Base-by-base conservation (phyloP, 2,329 filamentous ascomycete species). In the Scolecobasidium constrictum region DNA sequence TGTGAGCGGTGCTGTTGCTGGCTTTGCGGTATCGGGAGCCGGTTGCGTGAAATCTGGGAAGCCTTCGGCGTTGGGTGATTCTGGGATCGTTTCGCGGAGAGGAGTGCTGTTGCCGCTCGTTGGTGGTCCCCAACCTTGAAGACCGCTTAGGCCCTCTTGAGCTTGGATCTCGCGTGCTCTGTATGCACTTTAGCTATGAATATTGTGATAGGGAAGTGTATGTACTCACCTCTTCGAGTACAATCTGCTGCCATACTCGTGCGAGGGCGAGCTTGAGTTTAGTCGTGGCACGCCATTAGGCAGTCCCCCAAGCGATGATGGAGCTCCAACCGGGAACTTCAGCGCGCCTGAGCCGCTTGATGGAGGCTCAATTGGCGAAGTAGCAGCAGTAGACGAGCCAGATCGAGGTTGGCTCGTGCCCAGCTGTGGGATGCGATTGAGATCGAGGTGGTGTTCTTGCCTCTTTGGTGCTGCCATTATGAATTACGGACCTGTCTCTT, bases 111-210 rank as follows among this genome's bases (percentile, higher is more conserved):
- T 90, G 50, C 90, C 92, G 61, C 90, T 95, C 44, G 90, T 94
- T 38, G 92, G 90, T 51, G 92, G 90, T 9, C 92, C 87, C 92
- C 92, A 96, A 41, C 81, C 64, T 62, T 76, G 73, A 57, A 72
- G 81, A 59, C 70, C 68, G 26, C 26, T 31, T 39, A 94, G 73
- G 40, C 88, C 88, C 73, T 96, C 90, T 67, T 95, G 88, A 43
- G 88, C 88, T 68, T 96, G 90, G 48, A 96, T 95, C 64, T 98
- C 92, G 61, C 92, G 78, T 51, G 92, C 88, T 59, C 90, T 94
- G 48, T 39, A 46, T 50, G 26, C 35, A 11, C 19, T 23, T 35
- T 38, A 31, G 42, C 21, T 43, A 42, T 49, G 44, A 52, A 47
- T 41, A 26, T 42, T 38, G 22, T 42, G 16, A 38, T 7, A 17